Evolutionary conservation across 257 asterid genomes (phyloP), one percentile per base, ranked within the genome.

Genomic region (Vinca minor): DNA sequence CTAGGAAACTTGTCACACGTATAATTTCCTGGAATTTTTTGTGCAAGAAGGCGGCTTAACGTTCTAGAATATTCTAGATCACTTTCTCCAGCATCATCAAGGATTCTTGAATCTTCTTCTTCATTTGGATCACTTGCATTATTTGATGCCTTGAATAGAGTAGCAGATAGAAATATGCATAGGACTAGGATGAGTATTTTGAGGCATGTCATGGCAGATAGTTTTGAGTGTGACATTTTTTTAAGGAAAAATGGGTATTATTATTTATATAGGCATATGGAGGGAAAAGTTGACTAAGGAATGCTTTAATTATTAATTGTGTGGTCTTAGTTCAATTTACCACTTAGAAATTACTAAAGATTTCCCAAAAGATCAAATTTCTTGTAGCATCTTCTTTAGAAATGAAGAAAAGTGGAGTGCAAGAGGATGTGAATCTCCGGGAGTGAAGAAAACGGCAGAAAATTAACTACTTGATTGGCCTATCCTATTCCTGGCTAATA

Each of bases 1-100:
- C 74, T 73, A 3, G 81, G 79, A 58, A 65, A 75, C 21, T 63
- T 49, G 45, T 75, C 29, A 11, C 81, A 79, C 6, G 77, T 79
- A 45, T 72, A 58, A 8, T 55, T 71, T 5, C 41, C 55, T 2
- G 64, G 71, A 0, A 50, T 59, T 26, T 58, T 44, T 20, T 67
- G 71, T 4, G 68, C 77, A 8, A 76, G 69, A 18, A 58, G 29
- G 7, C 65, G 71, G 39, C 70, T 62, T 32, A 25, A 7, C 48
- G 66, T 64, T 41, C 68, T 31, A 59, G 28, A 42, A 26, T n/a
- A n/a, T n/a, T 54, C 39, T 61, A 23, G 17, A 17, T 34, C 3
- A 2, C 3, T 34, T 34, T n/a, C n/a, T n/a, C n/a, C n/a, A n/a
- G n/a, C n/a, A n/a, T n/a, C n/a, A 54, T 39, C 18, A 3, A 1